A percentile compares a stretch with the other conserved stretches of the same genome.
phyloP scores from a whole-genome alignment of 768 basidiomycete species.

The Suillus placidus region DNA sequence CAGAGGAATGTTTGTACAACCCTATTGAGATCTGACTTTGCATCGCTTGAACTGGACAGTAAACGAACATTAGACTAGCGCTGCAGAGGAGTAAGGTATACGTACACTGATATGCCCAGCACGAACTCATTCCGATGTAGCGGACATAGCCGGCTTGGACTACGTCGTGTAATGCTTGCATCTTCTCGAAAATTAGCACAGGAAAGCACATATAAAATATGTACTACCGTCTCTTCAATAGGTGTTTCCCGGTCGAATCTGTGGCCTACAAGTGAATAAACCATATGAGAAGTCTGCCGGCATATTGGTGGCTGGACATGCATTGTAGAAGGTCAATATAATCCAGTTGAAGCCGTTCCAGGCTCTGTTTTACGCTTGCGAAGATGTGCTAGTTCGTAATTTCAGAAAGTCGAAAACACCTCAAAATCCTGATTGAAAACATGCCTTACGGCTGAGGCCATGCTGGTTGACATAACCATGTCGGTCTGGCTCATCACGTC shows the following conservation, averaged over 20 bases:
- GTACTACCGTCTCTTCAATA: conserved; percentile 44
- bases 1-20: conserved; percentile 2
- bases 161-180: conserved; percentile 54
- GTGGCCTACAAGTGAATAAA: conserved; percentile 35
- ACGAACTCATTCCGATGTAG: conserved; percentile 48
- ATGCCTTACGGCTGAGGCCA: conserved; percentile 48
- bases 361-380: conserved; percentile 48
- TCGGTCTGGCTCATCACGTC: conserved; percentile 33
- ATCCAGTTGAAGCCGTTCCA: conserved; percentile 47
- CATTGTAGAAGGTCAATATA: conserved; percentile 64
- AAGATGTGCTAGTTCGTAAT: conserved; percentile 50
- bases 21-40: conserved; percentile 32
- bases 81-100: neutral
- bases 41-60: conserved; percentile 40
- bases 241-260: conserved; percentile 54
- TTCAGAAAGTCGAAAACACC: conserved; percentile 12
- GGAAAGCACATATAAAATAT: neutral
- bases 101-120: conserved; percentile 44
- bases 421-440: conserved; percentile 7
- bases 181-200: conserved; percentile 21
- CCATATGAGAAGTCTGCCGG: neutral
- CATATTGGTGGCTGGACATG: conserved; percentile 17
- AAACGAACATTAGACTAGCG: neutral
- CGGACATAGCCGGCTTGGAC: conserved; percentile 51
- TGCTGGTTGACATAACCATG: conserved; percentile 51